Conservation (phyloP, 148 eudicot species). For the Dysphania ambrosioides region DNA sequence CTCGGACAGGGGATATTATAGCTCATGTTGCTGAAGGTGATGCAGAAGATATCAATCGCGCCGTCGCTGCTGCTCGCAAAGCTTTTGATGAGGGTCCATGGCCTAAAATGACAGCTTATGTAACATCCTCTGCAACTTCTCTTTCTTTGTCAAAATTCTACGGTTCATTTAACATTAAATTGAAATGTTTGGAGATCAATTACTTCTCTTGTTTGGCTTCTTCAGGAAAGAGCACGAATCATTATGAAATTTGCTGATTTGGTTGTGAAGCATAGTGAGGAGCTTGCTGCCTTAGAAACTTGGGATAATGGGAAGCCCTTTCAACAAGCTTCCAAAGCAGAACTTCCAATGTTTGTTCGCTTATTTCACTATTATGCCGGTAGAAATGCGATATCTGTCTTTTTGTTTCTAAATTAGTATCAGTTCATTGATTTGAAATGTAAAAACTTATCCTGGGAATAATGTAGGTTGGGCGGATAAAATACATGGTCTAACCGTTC, state of each 20-base stretch:
- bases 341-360: slow-evolving; percentile 50
- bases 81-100: slow-evolving; percentile 98
- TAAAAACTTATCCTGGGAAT: not conserved
- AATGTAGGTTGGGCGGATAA: slow-evolving; percentile 77
- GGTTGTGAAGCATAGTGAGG: slow-evolving; percentile 54
- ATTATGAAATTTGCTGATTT: slow-evolving; percentile 57
- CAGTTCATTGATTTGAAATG: not conserved
- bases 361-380: slow-evolving; percentile 66
- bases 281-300: slow-evolving; percentile 57
- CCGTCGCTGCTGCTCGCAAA: slow-evolving; percentile 89
- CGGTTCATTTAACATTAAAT: not conserved
- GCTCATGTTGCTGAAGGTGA: slow-evolving; percentile 82
- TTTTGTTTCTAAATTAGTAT: not conserved
- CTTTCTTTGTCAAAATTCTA: not conserved
- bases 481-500: slow-evolving; percentile 70
- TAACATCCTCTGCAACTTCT: slow-evolving; percentile 22
- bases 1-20: slow-evolving; percentile 84
- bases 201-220: not conserved
- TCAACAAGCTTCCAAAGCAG: slow-evolving; percentile 39
- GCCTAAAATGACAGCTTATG: slow-evolving; percentile 97
- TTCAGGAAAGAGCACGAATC: slow-evolving; percentile 54
- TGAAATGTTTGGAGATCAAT: not conserved
- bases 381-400: not conserved
- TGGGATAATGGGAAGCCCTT: slow-evolving; percentile 65
- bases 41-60: slow-evolving; percentile 76